phyloP scores from a whole-genome alignment of 805 yeast genomes.

The Nakazawaea molendinolei region DNA sequence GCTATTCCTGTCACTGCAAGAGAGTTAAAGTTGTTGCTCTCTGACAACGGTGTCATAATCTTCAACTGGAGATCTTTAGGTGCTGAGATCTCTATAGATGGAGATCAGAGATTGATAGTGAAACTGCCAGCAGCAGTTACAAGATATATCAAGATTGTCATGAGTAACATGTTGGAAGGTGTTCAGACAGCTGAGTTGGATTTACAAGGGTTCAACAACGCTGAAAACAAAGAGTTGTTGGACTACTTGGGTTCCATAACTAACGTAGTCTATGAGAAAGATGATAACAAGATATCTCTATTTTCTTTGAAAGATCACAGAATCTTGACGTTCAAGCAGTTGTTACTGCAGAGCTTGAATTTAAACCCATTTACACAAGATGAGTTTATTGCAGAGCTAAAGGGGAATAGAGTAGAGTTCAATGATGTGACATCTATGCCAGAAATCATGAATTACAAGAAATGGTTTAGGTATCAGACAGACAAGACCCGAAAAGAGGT shows the following conservation, averaged over 20 bases:
- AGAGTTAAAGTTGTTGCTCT: conserved; percentile 25
- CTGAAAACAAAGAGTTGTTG: neutral
- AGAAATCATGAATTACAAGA: conserved; percentile 6
- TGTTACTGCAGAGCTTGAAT: conserved; percentile 4
- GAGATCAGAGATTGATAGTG: conserved; percentile 21
- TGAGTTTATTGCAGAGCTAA: too few relatives aligned
- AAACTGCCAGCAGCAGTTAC: conserved; percentile 22
- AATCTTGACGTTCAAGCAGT: conserved; percentile 1
- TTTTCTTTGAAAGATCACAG: conserved; percentile 16
- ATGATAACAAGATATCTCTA: conserved; percentile 19
- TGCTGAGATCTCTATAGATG: conserved; percentile 24
- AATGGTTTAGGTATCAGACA: conserved; percentile 7
- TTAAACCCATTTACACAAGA: neutral
- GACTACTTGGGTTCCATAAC: conserved; percentile 3
- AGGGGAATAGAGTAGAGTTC: neutral
- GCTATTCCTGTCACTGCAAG: conserved; percentile 21
- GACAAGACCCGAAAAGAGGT: neutral
- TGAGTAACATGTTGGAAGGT: conserved; percentile 25
- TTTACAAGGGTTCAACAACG: conserved; percentile 12
- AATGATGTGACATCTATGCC: neutral
- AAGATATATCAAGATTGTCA: conserved; percentile 26
- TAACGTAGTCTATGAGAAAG: conserved; percentile 24
- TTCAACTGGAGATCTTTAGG: conserved; percentile 29
- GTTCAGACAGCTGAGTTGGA: conserved; percentile 18
- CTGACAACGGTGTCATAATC: conserved; percentile 24